A percentile compares a stretch with the other conserved stretches of the same genome.
phyloP scores from a whole-genome alignment of 495 filamentous ascomycete genomes.

The Wilcoxina mikolae region DNA sequence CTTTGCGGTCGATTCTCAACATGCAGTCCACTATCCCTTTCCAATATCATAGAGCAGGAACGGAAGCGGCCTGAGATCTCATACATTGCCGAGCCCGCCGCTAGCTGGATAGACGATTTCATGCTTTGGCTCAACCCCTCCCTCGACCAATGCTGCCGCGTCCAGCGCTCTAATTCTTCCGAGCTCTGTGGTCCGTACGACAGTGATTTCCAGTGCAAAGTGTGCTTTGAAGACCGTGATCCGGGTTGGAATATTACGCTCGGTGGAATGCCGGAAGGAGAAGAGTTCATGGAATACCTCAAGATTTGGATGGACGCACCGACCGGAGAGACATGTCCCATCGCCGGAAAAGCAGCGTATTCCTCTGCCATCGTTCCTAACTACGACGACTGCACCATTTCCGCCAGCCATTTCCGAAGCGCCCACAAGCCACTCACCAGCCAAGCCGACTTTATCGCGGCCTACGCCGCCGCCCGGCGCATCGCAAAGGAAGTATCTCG shows the following conservation, averaged over 20 bases:
- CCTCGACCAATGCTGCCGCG: conserved; percentile 62
- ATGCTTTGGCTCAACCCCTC: conserved; percentile 87
- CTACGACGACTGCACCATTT: conserved; percentile 43
- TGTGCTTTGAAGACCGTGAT: conserved; percentile 62
- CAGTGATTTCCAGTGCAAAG: conserved; percentile 33
- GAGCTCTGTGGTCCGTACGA: conserved; percentile 34
- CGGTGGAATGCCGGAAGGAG: conserved; percentile 76
- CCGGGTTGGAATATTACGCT: conserved; percentile 80
- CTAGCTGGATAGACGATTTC: conserved; percentile 94
- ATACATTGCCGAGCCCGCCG: conserved; percentile 80
- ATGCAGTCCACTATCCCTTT: conserved; percentile 66
- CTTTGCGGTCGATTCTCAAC: conserved; percentile 84
- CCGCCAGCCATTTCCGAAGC: conserved; percentile 81
- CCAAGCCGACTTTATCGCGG: conserved; percentile 85
- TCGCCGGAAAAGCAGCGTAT: conserved; percentile 79
- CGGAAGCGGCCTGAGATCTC: conserved; percentile 78
- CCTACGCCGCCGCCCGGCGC: conserved; percentile 77
- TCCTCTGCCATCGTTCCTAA: conserved; percentile 73
- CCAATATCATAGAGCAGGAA: conserved; percentile 82
- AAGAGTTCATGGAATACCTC: conserved; percentile 75
- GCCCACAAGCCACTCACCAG: conserved; percentile 69
- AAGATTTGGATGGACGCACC: conserved; percentile 67
- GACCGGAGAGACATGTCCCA: conserved; percentile 66
- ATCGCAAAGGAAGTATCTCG: conserved; percentile 61
- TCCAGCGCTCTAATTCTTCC: conserved; percentile 22